A percentile compares a stretch with the other conserved stretches of the same genome.
Evolutionary conservation across 495 filamentous ascomycete genomes (phyloP).

Genomic region (Podospora conica): DNA sequence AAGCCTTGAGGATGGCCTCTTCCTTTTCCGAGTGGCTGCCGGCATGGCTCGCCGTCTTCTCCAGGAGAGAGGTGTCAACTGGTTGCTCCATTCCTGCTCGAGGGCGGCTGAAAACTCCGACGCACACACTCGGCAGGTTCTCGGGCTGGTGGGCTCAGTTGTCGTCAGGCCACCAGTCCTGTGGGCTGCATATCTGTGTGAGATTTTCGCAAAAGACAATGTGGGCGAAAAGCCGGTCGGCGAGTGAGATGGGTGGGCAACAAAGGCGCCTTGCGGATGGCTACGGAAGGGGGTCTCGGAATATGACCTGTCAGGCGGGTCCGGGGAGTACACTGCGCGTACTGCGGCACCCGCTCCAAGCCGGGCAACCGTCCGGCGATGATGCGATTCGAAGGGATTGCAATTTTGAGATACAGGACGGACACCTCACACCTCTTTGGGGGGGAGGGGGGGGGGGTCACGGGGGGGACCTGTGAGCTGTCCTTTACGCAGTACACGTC

Average conservation of each 20-base stretch:
- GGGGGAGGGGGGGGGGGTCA: too few species aligned
- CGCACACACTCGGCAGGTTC: not conserved
- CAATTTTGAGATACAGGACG: not conserved
- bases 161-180: not conserved
- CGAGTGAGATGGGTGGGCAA: not conserved
- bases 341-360: not conserved
- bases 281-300: not conserved
- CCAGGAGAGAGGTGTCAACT: constrained; percentile 5
- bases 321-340: not conserved
- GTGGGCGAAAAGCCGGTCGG: not conserved
- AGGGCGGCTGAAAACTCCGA: not conserved
- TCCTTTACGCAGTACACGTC: not conserved
- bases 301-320: not conserved
- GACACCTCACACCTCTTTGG: too few species aligned
- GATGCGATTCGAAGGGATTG: not conserved
- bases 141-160: not conserved
- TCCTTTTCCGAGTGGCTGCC: constrained; percentile 16
- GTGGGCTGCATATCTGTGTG: not conserved
- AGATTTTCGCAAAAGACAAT: not conserved
- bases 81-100: constrained; percentile 8
- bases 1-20: constrained; percentile 57
- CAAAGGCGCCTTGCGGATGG: not conserved
- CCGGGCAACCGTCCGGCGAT: not conserved
- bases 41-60: constrained; percentile 14
- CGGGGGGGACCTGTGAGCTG: not conserved